Evolutionary conservation across 345 rosid species (phyloP), one percentile per base, ranked within the genome.

Genomic region (Sisymbrium altissimum): DNA sequence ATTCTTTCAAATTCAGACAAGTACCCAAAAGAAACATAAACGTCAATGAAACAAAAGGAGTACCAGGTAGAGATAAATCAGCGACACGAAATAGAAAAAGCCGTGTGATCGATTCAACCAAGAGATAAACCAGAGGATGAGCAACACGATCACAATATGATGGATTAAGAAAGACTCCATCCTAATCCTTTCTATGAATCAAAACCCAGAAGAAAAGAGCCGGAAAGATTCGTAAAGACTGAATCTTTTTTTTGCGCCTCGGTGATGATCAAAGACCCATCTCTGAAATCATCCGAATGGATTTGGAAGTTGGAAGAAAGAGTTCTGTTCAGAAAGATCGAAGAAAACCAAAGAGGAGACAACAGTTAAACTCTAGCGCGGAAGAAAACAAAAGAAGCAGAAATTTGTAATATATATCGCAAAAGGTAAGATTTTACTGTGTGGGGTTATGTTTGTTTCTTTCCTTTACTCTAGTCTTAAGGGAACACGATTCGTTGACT

Each of bases 31-130:
- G 39, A 53, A 39, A 3, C 41, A 41, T 1, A 23, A 27, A 52
- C 41, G 27, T 25, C 12, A 62, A 36, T 7, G 0, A 38, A 52
- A 33, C n/a, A 41, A n/a, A 25, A 30, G 19, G 9, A 7, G 2
- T 87, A 95, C 99, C 97, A 85, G 29, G 83, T 72, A 89, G 40
- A 95, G 97, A 80, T 95, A 89, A 3, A 92, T 54, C 32, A 95
- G 71, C 44, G 97, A 87, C 8, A 83, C 33, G 75, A 92, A 72
- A 44, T 80, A 92, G 58, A 82, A 79, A 35, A 85, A 29, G 6
- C 86, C 81, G 68, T 84, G 85, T 72, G 87, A 83, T 45, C 74
- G 82, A 78, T 87, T 57, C 82, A 69, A 84, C 36, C 25, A 69
- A 67, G 89, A 83, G 62, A 95, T 84, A 61, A 85, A 71, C 92